Base-by-base conservation (phyloP, 2,329 filamentous ascomycete species). In the Alternaria triticina region DNA sequence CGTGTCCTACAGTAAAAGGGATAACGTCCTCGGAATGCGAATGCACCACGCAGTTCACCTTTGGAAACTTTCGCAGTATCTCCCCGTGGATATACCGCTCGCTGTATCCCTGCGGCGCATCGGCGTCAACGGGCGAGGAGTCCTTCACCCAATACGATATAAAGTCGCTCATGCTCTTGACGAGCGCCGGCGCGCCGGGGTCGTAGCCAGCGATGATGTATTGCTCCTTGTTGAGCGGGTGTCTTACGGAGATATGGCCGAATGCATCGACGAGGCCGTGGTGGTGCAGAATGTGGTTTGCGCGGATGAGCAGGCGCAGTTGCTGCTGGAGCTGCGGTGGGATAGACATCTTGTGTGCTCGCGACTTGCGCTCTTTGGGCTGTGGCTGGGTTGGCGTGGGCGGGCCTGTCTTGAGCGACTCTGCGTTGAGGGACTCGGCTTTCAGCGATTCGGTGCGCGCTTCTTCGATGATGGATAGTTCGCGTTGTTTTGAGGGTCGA, bases 231-330 rank as follows among this genome's bases (percentile, higher is more conserved):
- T 84, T 78, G n/a, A 69, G 36, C 0, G 85, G 84, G 64, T 86
- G 80, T 2, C 86, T 79, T 25, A 86, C 73, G 4, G 85, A 86
- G 20, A 87, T 76, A 64, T 87, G 85, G 22, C 86, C 85, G 67
- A 84, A 87, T 3, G 83, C 85, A 59, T 87, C 86, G 33, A 87
- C 76, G 13, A 87, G 81, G 54, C 73, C 73, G 30, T 86, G 80
- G 50, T 84, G 73, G 69, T 86, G 83, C 0, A 87, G 80, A 51
- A 87, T 86, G 69, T 86, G 84, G 62, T 82, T 81, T 54, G 69
- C 71, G 36, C 71, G 71, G 17, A 74, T 73, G 28, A 74, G 60
- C 30, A 74, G 59, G 36, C 71, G 70, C 44, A 74, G 64, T 11
- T 62, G 59, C 40, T 71, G 66, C 10, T 65, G 65, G 22, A 74